phyloP scores from a whole-genome alignment of 306 rosid genomes.

The Pachyrhizus erosus region DNA sequence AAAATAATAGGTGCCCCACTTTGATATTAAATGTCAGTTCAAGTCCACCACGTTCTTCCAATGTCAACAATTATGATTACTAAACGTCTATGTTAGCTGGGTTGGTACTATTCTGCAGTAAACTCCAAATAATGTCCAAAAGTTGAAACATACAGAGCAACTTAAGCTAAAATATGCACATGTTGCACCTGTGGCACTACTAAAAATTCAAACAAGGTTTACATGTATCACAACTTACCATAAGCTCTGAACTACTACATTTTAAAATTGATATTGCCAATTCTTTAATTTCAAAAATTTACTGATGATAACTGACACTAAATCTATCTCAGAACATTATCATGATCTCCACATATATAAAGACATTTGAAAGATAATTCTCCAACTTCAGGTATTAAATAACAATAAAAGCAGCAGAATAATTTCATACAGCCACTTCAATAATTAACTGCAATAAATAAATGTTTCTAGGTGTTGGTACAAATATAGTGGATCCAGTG shows the following conservation, averaged over 20 bases:
- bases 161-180: not conserved
- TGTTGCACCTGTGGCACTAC: not conserved
- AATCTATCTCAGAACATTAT: not conserved
- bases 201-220: not conserved
- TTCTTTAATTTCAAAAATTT: not conserved
- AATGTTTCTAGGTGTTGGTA: not conserved
- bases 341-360: not conserved
- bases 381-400: not conserved
- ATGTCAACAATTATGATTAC: not conserved
- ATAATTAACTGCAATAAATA: conserved; percentile 1
- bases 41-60: not conserved
- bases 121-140: not conserved
- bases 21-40: not conserved
- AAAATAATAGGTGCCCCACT: not conserved
- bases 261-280: not conserved
- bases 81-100: not conserved
- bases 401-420: not conserved
- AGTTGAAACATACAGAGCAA: not conserved
- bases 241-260: not conserved
- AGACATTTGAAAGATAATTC: conserved; percentile 4
- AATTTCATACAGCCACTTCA: not conserved
- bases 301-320: not conserved
- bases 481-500: not conserved
- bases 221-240: not conserved
- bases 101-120: not conserved